Evolutionary conservation across 345 rosid genomes (phyloP), one percentile per base, ranked within the genome.

Genomic region (Sisymbrium irio): DNA sequence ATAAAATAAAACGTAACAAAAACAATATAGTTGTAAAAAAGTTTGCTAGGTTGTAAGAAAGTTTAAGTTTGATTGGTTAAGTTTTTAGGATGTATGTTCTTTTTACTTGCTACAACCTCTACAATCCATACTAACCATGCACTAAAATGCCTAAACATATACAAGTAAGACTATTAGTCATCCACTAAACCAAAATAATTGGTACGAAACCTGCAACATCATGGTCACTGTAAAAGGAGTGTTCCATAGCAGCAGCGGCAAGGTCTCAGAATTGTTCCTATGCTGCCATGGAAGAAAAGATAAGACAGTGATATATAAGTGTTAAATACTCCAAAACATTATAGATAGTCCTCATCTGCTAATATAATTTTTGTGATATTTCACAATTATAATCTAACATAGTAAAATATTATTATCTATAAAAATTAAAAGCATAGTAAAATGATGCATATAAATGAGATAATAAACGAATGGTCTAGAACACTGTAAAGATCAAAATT

Each of bases 231-330:
- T 59, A 22, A 72, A 79, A 37, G 30, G 19, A 18, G 87, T 75
- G 13, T 72, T 13, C 93, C 93, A 88, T 47, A 88, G 35, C 56
- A 83, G 18, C 40, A 51, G 47, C 5, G 82, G 87, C 74, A 83
- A 62, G n/a, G 75, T 67, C 33, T 77, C 84, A 44, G 46, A 17
- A 4, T 25, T 17, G 9, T 51, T 40, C 70, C 65, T 72, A 53
- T 73, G 58, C 88, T 85, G 87, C 22, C 33, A 66, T 64, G n/a
- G 25, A 14, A 45, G 28, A 57, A 69, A 33, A 57, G 2, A 1
- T 47, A 10, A 17, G 22, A 70, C 50, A 36, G 27, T 30, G 46
- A 19, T 45, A 11, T 37, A 25, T 46, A 33, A 40, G 15, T 39
- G 39, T 28, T 30, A 18, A 7, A 40, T 6, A 49, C 50, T 10